These are phyloP conservation scores for Candida silvicultrix DNA, from an alignment of 805 yeast species.

Conservation along the genomic window DNA sequence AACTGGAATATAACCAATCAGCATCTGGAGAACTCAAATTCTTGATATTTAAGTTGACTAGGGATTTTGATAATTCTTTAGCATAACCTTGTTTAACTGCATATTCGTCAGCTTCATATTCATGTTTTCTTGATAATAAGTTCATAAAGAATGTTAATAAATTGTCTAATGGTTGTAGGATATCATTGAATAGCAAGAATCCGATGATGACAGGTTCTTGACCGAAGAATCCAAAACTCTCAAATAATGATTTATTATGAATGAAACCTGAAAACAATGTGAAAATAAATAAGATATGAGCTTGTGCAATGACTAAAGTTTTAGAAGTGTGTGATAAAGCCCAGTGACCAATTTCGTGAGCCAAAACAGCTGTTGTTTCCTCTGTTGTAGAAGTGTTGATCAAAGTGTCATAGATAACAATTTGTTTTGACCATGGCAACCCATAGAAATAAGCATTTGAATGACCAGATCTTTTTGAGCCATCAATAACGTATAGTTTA, in stretches of 20 bases:
- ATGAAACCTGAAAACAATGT: slow-evolving; percentile 74
- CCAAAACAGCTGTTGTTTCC: slow-evolving; percentile 90
- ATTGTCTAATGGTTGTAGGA: slow-evolving; percentile 73
- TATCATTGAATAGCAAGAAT: slow-evolving; percentile 69
- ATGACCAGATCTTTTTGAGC: slow-evolving; percentile 94
- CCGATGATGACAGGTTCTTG: slow-evolving; percentile 77
- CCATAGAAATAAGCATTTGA: slow-evolving; percentile 97
- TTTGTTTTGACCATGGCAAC: slow-evolving; percentile 94
- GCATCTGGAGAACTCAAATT: slow-evolving; percentile 85
- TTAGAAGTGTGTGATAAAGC: slow-evolving; percentile 80
- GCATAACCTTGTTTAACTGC: slow-evolving; percentile 74
- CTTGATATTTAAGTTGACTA: slow-evolving; percentile 71
- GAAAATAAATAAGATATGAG: slow-evolving; percentile 58
- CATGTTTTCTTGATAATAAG: slow-evolving; percentile 75
- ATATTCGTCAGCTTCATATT: slow-evolving; percentile 88
- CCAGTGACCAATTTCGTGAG: slow-evolving; percentile 99
- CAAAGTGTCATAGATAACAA: slow-evolving; percentile 89
- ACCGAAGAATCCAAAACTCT: slow-evolving; percentile 65
- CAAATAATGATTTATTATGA: slow-evolving; percentile 70
- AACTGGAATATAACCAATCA: slow-evolving; percentile 84
- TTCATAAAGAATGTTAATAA: slow-evolving; percentile 61
- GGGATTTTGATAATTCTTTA: slow-evolving; percentile 58
- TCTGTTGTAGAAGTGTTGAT: slow-evolving; percentile 68
- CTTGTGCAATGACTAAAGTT: slow-evolving; percentile 59
- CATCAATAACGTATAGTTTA: slow-evolving; percentile 84